phyloP scores from a whole-genome alignment of 2,329 filamentous ascomycete genomes.

The Nothophoma quercina region DNA sequence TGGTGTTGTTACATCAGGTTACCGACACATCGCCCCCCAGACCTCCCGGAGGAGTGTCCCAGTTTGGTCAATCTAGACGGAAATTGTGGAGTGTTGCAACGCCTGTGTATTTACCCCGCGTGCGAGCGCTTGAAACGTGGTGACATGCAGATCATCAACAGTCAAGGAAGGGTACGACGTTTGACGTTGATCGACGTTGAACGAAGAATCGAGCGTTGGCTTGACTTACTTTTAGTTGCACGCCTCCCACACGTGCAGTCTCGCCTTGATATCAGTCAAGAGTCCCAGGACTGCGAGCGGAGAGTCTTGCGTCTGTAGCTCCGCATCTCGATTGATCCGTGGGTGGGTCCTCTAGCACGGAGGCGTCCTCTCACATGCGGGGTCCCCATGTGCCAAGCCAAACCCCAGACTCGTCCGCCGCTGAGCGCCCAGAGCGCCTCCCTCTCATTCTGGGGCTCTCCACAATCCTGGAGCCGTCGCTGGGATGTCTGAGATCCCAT shows the following conservation, averaged over 20 bases:
- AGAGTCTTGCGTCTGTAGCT: slow-evolving; percentile 9
- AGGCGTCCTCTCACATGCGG: slow-evolving; percentile 29
- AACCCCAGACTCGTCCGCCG: slow-evolving; percentile 26
- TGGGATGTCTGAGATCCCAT: slow-evolving; percentile 14
- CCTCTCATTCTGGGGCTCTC: slow-evolving; percentile 19
- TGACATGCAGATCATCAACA: slow-evolving; percentile 15
- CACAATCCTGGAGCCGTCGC: slow-evolving; percentile 10
- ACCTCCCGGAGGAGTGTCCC: slow-evolving; percentile 18
- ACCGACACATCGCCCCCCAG: slow-evolving; percentile 10
- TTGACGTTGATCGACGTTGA: slow-evolving; percentile 8
- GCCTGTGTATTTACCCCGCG: slow-evolving; percentile 23
- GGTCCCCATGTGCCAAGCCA: slow-evolving; percentile 41
- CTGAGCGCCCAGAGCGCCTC: slow-evolving; percentile 19
- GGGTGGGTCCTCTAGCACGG: slow-evolving; percentile 21
- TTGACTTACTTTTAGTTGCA: slow-evolving; percentile 10
- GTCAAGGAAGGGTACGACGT: background rate
- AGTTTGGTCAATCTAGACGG: slow-evolving; percentile 14
- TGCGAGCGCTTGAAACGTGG: slow-evolving; percentile 11
- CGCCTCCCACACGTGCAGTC: slow-evolving; percentile 14
- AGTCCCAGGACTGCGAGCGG: slow-evolving; percentile 3
- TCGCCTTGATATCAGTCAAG: slow-evolving; percentile 18
- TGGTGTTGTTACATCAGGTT: slow-evolving; percentile 16
- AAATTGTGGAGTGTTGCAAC: slow-evolving; percentile 18
- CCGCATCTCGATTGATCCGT: slow-evolving; percentile 23
- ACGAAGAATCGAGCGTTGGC: slow-evolving; percentile 18